These are phyloP conservation scores for Magnolia changhungtana DNA, from an alignment of 164 flowering plant genomes.

Conservation along the genomic window DNA sequence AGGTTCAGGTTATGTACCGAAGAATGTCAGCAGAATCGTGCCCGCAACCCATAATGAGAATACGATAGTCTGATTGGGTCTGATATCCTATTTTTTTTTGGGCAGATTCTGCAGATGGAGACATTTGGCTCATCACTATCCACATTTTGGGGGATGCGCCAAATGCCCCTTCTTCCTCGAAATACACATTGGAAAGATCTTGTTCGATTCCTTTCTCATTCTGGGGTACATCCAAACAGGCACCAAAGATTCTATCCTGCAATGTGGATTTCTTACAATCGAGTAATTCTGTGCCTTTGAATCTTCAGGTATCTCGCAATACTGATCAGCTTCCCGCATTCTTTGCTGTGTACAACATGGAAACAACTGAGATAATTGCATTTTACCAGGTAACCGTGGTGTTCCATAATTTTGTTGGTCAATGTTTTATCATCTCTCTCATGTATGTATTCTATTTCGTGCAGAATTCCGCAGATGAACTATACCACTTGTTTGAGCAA, in stretches of 20 bases:
- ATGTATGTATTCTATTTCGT: slow-evolving; percentile 6
- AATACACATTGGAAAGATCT: too few species aligned
- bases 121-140: too few species aligned
- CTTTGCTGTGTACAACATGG: slow-evolving; percentile 96
- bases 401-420: slow-evolving; percentile 2
- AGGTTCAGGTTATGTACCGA: not conserved
- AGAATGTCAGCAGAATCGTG: not conserved
- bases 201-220: not conserved
- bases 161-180: too few species aligned
- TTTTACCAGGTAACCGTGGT: slow-evolving; percentile 70
- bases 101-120: too few species aligned
- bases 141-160: too few species aligned
- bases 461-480: slow-evolving; percentile 86
- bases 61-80: too few species aligned
- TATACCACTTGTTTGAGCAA: slow-evolving; percentile 76
- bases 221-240: not conserved
- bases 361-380: slow-evolving; percentile 84
- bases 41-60: too few species aligned
- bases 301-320: slow-evolving; percentile 74
- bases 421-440: slow-evolving; percentile 8
- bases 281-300: not conserved
- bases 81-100: too few species aligned
- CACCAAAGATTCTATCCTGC: not conserved
- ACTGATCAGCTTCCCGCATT: slow-evolving; percentile 82
- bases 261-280: not conserved